Percentiles rank a stretch among this genome's conserved stretches.
phyloP scores from a whole-genome alignment of 2,329 filamentous ascomycete species.

The Cercospora sp. region DNA sequence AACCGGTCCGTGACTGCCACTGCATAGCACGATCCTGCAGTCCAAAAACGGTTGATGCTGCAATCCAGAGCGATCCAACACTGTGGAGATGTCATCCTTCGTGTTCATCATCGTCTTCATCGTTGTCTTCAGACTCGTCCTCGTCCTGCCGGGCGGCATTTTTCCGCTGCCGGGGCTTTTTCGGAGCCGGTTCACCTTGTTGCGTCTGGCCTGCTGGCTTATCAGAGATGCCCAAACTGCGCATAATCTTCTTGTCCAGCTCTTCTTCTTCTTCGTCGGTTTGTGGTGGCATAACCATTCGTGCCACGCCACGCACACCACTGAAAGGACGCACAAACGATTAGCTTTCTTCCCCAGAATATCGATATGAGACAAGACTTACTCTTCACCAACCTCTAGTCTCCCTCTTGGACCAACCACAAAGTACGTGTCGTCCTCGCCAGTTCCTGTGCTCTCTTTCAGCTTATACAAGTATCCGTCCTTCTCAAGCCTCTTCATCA shows the following conservation, averaged over 20 bases:
- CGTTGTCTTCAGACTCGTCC: conserved; percentile 18
- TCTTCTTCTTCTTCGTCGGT: conserved; percentile 35
- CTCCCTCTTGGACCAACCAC: conserved; percentile 81
- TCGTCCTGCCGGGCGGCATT: conserved; percentile 11
- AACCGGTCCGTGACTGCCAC: neutral
- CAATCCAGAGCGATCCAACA: neutral
- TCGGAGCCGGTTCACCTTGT: conserved; percentile 6
- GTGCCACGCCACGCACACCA: conserved; percentile 70
- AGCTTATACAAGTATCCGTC: conserved; percentile 81
- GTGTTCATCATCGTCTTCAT: conserved; percentile 23
- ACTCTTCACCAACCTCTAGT: conserved; percentile 73
- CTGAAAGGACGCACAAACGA: neutral
- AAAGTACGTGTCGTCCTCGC: conserved; percentile 78
- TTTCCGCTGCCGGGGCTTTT: conserved; percentile 9
- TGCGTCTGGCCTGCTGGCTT: conserved; percentile 6
- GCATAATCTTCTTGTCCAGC: conserved; percentile 37
- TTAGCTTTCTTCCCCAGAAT: neutral
- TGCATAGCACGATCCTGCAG: neutral
- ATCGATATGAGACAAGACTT: neutral
- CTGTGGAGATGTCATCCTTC: conserved; percentile 8
- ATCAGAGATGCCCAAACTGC: conserved; percentile 37
- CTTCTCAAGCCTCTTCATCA: conserved; percentile 71
- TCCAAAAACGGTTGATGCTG: neutral
- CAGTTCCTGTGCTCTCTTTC: conserved; percentile 63
- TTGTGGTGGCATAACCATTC: conserved; percentile 50